A percentile compares a stretch with the other conserved stretches of the same genome.
These are phyloP conservation scores for Pythium vanterpoolii DNA, from an alignment of 352 stramenopile species.

Conservation along the genomic window DNA sequence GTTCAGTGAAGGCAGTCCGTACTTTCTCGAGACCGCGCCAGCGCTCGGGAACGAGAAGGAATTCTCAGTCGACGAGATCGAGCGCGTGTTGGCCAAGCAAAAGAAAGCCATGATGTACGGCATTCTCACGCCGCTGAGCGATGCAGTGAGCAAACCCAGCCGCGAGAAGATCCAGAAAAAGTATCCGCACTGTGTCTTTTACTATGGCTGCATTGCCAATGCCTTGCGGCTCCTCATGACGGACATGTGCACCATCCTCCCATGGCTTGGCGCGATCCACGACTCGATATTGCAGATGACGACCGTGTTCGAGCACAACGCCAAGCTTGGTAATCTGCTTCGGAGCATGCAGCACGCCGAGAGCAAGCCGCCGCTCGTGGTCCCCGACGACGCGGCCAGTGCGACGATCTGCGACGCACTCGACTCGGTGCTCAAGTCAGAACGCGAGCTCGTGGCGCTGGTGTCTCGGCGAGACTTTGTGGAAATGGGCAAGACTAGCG, in stretches of 20 bases:
- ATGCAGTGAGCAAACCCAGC: conserved; percentile 35
- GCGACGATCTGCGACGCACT: conserved; percentile 32
- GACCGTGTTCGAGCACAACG: conserved; percentile 39
- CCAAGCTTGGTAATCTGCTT: conserved; percentile 38
- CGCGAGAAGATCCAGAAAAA: conserved; percentile 57
- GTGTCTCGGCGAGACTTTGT: conserved; percentile 64
- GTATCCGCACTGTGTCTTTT: conserved; percentile 56
- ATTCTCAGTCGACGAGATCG: conserved; percentile 39
- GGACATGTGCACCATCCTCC: conserved; percentile 47
- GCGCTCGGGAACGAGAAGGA: conserved; percentile 25
- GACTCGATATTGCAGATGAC: conserved; percentile 37
- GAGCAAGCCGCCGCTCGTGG: conserved; percentile 15
- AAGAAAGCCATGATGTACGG: conserved; percentile 52
- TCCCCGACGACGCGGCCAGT: conserved; percentile 11
- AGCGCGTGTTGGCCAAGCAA: conserved; percentile 42
- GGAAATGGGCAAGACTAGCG: conserved; percentile 26
- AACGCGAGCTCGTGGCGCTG: conserved; percentile 47
- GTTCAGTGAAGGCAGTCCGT: conserved; percentile 31
- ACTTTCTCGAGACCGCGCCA: conserved; percentile 40
- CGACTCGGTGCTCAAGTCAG: conserved; percentile 46
- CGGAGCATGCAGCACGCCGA: conserved; percentile 23
- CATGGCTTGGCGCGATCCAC: conserved; percentile 43
- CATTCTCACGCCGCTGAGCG: conserved; percentile 44
- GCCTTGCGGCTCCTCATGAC: conserved; percentile 45
- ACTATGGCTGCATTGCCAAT: conserved; percentile 57